phyloP scores from a whole-genome alignment of 129 eudicot genomes.

The Mikania micrantha region DNA sequence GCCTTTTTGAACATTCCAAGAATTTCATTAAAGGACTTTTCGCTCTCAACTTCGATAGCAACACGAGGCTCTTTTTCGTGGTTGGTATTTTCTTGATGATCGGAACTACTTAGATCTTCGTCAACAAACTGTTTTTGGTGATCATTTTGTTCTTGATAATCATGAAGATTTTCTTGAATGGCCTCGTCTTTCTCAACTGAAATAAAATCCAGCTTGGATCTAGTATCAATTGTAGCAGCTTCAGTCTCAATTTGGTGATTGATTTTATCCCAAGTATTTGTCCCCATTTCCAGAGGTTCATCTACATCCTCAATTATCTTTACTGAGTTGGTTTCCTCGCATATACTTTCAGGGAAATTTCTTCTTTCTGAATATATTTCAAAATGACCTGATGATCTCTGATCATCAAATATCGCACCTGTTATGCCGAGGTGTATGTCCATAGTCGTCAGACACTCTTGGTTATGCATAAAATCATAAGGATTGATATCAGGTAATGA shows the following conservation, averaged over 20 bases:
- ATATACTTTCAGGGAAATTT: background rate
- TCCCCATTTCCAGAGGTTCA: slow-evolving; percentile 7
- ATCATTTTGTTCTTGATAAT: slow-evolving; percentile 12
- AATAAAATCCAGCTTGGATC: slow-evolving; percentile 3
- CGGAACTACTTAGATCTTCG: slow-evolving; percentile 15
- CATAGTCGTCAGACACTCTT: slow-evolving; percentile 18
- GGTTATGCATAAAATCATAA: slow-evolving; percentile 20
- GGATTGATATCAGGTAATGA: slow-evolving; percentile 61
- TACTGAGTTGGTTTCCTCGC: slow-evolving; percentile 5
- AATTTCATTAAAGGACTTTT: slow-evolving; percentile 28
- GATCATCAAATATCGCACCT: slow-evolving; percentile 18
- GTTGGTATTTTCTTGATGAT: slow-evolving; percentile 19
- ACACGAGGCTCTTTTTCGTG: slow-evolving; percentile 8
- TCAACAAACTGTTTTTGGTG: slow-evolving; percentile 11
- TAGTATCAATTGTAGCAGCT: slow-evolving; percentile 2
- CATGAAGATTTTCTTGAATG: slow-evolving; percentile 12
- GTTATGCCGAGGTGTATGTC: background rate
- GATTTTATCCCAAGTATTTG: slow-evolving; percentile 6
- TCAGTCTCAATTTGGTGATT: slow-evolving; percentile 2
- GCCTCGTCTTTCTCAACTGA: slow-evolving; percentile 15
- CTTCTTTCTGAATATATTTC: slow-evolving; percentile 19
- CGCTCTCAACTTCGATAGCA: slow-evolving; percentile 7
- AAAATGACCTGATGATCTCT: slow-evolving; percentile 9
- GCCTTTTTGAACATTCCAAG: slow-evolving; percentile 25
- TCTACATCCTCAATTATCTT: slow-evolving; percentile 11